Percentiles rank a stretch among this genome's conserved stretches.
Evolutionary conservation across 768 basidiomycete genomes (phyloP).

Genomic region (Tricholoma sp.): DNA sequence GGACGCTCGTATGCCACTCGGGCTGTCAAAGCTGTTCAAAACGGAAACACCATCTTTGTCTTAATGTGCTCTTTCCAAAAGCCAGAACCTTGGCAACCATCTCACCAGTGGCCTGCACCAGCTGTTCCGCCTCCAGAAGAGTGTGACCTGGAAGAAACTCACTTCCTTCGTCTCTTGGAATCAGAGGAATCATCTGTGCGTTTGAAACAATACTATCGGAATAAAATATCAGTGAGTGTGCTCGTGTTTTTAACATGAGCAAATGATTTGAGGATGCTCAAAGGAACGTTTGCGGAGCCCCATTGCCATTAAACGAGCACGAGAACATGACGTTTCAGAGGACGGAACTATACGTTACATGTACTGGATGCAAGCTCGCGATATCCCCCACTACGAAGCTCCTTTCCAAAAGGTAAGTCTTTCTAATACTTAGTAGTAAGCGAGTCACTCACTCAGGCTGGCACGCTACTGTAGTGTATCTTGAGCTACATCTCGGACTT

Average conservation of each 20-base stretch:
- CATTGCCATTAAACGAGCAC: conserved; percentile 56
- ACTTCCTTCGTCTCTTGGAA: conserved; percentile 25
- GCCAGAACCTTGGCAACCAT: conserved; percentile 72
- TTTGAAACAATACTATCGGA: conserved; percentile 27
- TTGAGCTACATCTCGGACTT: conserved; percentile 76
- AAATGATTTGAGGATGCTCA: background rate
- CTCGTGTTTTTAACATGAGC: background rate
- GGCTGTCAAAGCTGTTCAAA: conserved; percentile 54
- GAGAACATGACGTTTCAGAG: conserved; percentile 31
- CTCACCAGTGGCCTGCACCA: conserved; percentile 67
- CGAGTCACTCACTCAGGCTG: background rate
- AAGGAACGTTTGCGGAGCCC: conserved; percentile 70
- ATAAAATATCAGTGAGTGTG: conserved; percentile 24
- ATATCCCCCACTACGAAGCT: conserved; percentile 59
- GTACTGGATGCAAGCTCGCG: conserved; percentile 80
- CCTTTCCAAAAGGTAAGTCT: conserved; percentile 69
- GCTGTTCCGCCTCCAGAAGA: conserved; percentile 53
- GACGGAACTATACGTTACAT: conserved; percentile 50
- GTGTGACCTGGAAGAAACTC: conserved; percentile 55
- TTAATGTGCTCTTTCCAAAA: conserved; percentile 80
- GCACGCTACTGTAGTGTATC: conserved; percentile 49
- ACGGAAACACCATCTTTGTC: conserved; percentile 44
- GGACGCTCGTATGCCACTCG: conserved; percentile 72
- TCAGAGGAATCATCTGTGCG: conserved; percentile 27
- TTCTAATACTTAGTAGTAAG: too few relatives aligned